Base-by-base conservation (phyloP, 192 early-diverging fungal species). In the Coemansia sp. region DNA sequence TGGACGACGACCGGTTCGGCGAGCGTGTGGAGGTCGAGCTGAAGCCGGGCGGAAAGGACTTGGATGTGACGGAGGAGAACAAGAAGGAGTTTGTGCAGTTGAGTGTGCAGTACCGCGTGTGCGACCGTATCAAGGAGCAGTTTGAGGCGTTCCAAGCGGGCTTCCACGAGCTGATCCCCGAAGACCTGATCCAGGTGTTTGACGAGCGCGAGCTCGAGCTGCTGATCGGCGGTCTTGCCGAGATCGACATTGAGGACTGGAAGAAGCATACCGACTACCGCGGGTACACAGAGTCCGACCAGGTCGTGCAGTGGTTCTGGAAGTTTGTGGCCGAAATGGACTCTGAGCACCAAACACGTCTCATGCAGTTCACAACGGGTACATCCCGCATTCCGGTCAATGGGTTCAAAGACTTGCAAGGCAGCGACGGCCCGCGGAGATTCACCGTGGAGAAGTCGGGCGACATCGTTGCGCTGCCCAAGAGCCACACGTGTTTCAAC, bases 231-330 rank as follows among this genome's bases (percentile, higher is more conserved):
- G 96, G 96, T 59, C 88, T 98, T 65, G 90, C 90, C 28, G 95
- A 98, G 60, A 93, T 98, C 60, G 94, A 98, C 79, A 83, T 95
- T 5, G 95, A 96, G 44, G 96, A 98, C 81, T 98, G 96, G 96
- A 94, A 93, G 85, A 98, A 97, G 82, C 86, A 97, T 67, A 98
- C 95, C 1, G 95, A 98, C 72, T 98, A 98, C 66, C 79, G 96
- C 61, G 95, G 94, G 17, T 98, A 95, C 84, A 93, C 90, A n/a
- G 95, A 98, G 74, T 88, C 91, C 22, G 96, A 98, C 78, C 92
- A 95, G 66, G 90, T 94, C 6, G 86, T 97, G 60, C 90, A 91
- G 75, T 94, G 90, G 90, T 98, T 98, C 88, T 98, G 96, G 96
- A 88, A 93, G 85, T 94, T 89, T 68, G 87, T 98, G 28, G 61